Conservation (phyloP, 2,329 filamentous ascomycete genomes). For the Mariannaea sp. region DNA sequence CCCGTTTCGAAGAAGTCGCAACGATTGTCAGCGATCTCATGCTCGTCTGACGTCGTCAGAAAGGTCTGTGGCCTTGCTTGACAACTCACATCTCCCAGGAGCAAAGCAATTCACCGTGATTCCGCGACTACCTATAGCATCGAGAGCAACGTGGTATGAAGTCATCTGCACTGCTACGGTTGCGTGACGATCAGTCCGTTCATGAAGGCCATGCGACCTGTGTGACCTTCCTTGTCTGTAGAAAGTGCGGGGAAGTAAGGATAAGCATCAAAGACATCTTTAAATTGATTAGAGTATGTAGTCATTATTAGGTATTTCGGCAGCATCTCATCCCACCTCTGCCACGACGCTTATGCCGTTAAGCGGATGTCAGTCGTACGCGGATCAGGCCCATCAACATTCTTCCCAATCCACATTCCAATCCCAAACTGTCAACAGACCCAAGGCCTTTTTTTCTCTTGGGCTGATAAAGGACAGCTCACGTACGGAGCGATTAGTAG, state of each 20-base stretch:
- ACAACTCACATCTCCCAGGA: constrained; percentile 11
- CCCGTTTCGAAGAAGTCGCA: constrained; percentile 25
- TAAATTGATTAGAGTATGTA: not conserved
- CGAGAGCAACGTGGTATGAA: constrained; percentile 22
- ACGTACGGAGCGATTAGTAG: constrained; percentile 59
- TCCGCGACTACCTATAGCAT: not conserved
- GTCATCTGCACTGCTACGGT: constrained; percentile 1
- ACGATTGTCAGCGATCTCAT: constrained; percentile 16
- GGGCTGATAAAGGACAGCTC: not conserved
- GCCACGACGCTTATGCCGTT: not conserved
- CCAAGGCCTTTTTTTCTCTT: not conserved
- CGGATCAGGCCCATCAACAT: not conserved
- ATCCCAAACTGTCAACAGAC: not conserved
- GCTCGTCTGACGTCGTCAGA: not conserved
- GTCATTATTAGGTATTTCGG: not conserved
- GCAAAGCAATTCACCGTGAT: constrained; percentile 16
- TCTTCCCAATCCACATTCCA: not conserved
- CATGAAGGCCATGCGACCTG: not conserved
- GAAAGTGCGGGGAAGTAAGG: not conserved
- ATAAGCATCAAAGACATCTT: not conserved
- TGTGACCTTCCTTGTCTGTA: not conserved
- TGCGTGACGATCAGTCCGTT: not conserved
- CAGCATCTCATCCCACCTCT: not conserved
- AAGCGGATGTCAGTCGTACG: not conserved
- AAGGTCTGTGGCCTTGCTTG: not conserved